A percentile compares a stretch with the other conserved stretches of the same genome.
These are phyloP conservation scores for Dactylis glomerata DNA, from an alignment of 176 grass and related monocot genomes.

Conservation along the genomic window DNA sequence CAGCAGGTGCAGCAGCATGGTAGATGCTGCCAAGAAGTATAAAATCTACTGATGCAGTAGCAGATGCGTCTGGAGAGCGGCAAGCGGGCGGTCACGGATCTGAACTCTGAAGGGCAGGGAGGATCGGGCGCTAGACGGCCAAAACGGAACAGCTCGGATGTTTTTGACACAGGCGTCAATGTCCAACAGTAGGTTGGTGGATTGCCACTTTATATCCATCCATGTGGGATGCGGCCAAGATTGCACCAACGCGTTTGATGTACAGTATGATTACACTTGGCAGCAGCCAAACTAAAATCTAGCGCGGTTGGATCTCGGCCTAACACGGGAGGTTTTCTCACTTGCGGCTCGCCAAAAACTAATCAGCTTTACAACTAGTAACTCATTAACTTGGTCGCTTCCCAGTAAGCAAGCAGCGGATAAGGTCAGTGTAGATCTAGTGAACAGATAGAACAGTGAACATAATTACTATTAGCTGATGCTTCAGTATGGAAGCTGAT, in stretches of 20 bases:
- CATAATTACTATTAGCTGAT: too few relatives aligned
- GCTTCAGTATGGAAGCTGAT: too few relatives aligned
- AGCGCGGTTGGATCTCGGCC: slow-evolving; percentile 4
- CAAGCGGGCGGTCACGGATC: slow-evolving; percentile 15
- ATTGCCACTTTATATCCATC: slow-evolving; percentile 30
- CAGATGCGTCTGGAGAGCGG: neutral
- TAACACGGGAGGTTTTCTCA: neutral
- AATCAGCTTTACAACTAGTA: neutral
- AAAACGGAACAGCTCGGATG: slow-evolving; percentile 41
- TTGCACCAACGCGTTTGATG: neutral
- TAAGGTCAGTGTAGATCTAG: neutral
- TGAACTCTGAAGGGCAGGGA: too few relatives aligned
- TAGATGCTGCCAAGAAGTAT: neutral
- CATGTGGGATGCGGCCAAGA: slow-evolving; percentile 36
- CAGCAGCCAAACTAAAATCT: neutral
- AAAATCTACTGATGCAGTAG: neutral
- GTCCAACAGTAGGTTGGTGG: slow-evolving; percentile 29
- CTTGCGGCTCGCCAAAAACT: neutral
- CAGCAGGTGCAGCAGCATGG: neutral
- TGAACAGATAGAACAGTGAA: too few relatives aligned
- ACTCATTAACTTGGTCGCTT: neutral
- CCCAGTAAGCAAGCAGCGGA: neutral
- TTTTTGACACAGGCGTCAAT: slow-evolving; percentile 32
- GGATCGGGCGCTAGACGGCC: neutral
- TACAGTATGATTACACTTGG: neutral